Evolutionary conservation across 805 yeast species (phyloP).

Genomic region (Candida broadrunensis): DNA sequence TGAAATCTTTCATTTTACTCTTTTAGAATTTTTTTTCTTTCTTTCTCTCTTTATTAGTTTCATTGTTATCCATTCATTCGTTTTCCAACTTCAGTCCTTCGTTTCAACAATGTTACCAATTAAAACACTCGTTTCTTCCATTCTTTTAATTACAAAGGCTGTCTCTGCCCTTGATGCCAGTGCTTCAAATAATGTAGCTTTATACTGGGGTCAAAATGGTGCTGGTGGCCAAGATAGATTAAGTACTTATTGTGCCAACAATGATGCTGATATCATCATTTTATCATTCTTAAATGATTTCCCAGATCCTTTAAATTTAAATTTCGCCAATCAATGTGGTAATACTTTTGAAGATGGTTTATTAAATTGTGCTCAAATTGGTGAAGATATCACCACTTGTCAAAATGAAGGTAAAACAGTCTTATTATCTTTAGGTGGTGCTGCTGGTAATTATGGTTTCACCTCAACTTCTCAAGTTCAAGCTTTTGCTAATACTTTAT

Average conservation of each 20-base stretch:
- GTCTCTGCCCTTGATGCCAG: constrained; percentile 5
- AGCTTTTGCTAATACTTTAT: constrained; percentile 40
- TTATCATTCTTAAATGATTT: constrained; percentile 66
- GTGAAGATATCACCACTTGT: constrained; percentile 65
- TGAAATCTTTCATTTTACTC: no score
- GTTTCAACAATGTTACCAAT: constrained; percentile 5
- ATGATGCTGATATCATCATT: constrained; percentile 64
- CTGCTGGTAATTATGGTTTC: constrained; percentile 45
- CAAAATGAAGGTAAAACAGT: constrained; percentile 73
- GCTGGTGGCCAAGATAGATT: constrained; percentile 27
- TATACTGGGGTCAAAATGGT: constrained; percentile 21
- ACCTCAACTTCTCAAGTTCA: constrained; percentile 50
- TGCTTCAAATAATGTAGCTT: constrained; percentile 13
- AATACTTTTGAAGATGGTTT: constrained; percentile 34
- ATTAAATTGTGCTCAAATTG: constrained; percentile 36
- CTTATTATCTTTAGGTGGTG: constrained; percentile 62
- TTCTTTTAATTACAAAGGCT: constrained; percentile 5
- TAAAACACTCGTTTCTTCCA: constrained; percentile 8
- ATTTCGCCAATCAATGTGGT: constrained; percentile 19
- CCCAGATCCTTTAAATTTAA: constrained; percentile 31
- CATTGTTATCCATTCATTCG: neutral
- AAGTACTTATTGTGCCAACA: constrained; percentile 55
- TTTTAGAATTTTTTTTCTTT: no score
- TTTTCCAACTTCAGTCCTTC: neutral
- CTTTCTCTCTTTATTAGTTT: neutral